Evolutionary conservation across 2,329 filamentous ascomycete species (phyloP).

Genomic region (Aspergillus sp.): DNA sequence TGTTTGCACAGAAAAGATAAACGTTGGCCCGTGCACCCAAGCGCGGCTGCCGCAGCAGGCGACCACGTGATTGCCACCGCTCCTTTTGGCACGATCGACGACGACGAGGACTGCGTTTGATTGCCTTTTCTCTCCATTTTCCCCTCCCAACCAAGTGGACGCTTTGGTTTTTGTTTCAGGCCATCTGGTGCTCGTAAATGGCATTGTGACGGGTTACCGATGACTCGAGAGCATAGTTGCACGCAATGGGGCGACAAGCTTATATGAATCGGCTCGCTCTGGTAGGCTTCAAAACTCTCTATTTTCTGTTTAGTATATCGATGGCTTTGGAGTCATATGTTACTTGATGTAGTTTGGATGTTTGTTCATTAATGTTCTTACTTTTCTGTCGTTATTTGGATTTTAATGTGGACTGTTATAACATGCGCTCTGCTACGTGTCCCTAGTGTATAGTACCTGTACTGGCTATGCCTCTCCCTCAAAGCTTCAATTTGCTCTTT

Average conservation of each 20-base stretch:
- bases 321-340: neutral
- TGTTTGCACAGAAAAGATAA: slow-evolving; percentile 1
- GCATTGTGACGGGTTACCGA: neutral
- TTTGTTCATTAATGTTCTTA: neutral
- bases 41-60: slow-evolving; percentile 13
- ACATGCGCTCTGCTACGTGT: neutral
- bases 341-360: neutral
- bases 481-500: neutral
- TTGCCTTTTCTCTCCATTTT: too few species aligned
- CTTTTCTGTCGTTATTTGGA: too few species aligned
- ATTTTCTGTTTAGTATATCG: neutral
- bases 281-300: slow-evolving; percentile 29
- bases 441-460: neutral
- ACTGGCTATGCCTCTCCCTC: neutral
- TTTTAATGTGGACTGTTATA: neutral
- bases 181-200: neutral
- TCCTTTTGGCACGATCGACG: neutral
- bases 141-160: too few species aligned
- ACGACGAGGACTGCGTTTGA: too few species aligned
- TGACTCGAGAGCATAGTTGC: neutral
- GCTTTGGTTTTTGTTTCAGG: neutral
- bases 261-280: slow-evolving; percentile 42
- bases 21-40: slow-evolving; percentile 1
- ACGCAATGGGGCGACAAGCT: slow-evolving; percentile 40
- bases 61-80: slow-evolving; percentile 9